Evolutionary conservation across 2,329 filamentous ascomycete species (phyloP).

Genomic region (Fusarium pseudoanthophilum): DNA sequence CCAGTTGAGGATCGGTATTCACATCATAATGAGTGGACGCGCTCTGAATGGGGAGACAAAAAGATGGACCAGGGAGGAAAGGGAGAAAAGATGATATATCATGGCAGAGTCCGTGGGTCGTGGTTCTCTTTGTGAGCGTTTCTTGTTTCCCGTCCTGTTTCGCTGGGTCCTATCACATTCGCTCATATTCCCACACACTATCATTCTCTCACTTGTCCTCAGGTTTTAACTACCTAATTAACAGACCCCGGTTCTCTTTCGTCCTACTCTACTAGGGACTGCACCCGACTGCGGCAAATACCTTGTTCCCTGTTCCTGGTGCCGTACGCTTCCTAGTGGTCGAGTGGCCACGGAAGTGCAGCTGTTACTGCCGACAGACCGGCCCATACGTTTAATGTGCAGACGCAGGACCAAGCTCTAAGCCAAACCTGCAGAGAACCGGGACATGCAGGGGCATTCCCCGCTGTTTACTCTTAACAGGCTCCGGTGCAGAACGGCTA

Average conservation of each 20-base stretch:
- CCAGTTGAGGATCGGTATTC: conserved; percentile 30
- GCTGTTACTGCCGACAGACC: conserved; percentile 26
- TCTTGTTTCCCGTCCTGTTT: conserved; percentile 23
- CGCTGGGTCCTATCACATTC: conserved; percentile 23
- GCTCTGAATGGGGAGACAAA: conserved; percentile 22
- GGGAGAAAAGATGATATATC: conserved; percentile 38
- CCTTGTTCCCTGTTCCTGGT: conserved; percentile 21
- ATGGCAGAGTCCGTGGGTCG: conserved; percentile 34
- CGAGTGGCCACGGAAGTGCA: conserved; percentile 6
- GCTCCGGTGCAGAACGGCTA: conserved; percentile 11
- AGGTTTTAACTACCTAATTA: neutral
- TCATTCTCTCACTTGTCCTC: neutral
- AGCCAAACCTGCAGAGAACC: conserved; percentile 34
- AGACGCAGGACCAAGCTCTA: conserved; percentile 44
- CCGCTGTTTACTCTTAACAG: conserved; percentile 15
- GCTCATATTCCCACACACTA: neutral
- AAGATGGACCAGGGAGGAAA: conserved; percentile 24
- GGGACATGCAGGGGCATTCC: conserved; percentile 43
- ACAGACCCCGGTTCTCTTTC: conserved; percentile 19
- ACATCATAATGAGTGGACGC: conserved; percentile 20
- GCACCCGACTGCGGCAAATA: conserved; percentile 12
- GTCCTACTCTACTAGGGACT: conserved; percentile 18
- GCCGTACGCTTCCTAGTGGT: conserved; percentile 19
- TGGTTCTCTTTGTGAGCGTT: conserved; percentile 27
- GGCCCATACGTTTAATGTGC: conserved; percentile 17